phyloP scores from a whole-genome alignment of 2,329 filamentous ascomycete genomes.

The Chaetomium olivaceum region DNA sequence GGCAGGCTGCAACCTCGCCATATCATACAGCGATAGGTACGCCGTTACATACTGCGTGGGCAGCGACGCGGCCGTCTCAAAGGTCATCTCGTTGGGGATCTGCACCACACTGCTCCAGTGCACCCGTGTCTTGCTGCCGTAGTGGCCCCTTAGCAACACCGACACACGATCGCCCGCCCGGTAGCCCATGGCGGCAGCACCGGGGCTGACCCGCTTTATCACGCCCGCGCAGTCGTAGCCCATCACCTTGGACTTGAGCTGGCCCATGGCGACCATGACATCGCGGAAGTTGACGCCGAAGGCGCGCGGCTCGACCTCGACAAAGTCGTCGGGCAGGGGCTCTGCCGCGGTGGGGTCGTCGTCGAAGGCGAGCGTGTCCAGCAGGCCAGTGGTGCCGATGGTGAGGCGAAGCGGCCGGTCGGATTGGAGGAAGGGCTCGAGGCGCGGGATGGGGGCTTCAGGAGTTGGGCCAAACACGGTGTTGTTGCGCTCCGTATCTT shows the following conservation, averaged over 20 bases:
- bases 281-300: slow-evolving; percentile 44
- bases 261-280: slow-evolving; percentile 39
- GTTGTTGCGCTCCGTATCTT: slow-evolving; percentile 28
- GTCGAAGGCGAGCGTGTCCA: slow-evolving; percentile 30
- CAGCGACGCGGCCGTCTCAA: slow-evolving; percentile 41
- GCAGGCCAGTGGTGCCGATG: slow-evolving; percentile 29
- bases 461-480: slow-evolving; percentile 13
- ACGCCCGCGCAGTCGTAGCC: slow-evolving; percentile 36
- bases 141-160: slow-evolving; percentile 25
- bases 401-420: slow-evolving; percentile 28
- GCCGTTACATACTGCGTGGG: slow-evolving; percentile 38
- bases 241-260: slow-evolving; percentile 31
- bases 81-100: slow-evolving; percentile 40
- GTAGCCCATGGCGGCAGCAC: slow-evolving; percentile 20
- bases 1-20: slow-evolving; percentile 28
- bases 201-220: slow-evolving; percentile 26
- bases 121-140: slow-evolving; percentile 24
- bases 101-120: slow-evolving; percentile 30
- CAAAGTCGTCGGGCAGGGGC: slow-evolving; percentile 31
- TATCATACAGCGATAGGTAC: slow-evolving; percentile 31
- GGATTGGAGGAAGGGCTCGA: slow-evolving; percentile 30
- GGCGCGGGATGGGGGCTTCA: background rate
- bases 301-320: slow-evolving; percentile 40
- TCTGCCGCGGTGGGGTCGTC: slow-evolving; percentile 28
- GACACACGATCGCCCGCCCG: slow-evolving; percentile 33